Evolutionary conservation across 176 grass and related monocot species (phyloP), one percentile per base, ranked within the genome.

Genomic region (Ampelocalamus luodianensis): DNA sequence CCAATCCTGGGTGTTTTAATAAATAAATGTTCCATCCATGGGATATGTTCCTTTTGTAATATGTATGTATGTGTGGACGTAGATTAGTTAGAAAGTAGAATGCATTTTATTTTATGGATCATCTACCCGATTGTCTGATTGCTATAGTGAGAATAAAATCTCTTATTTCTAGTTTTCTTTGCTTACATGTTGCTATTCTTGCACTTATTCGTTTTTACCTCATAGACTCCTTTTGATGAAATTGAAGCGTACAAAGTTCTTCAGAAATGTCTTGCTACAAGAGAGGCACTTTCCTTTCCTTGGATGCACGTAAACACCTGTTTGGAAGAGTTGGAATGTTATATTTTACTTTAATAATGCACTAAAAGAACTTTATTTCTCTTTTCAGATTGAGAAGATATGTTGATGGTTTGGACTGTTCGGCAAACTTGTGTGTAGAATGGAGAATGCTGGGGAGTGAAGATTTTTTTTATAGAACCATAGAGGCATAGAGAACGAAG

Each of bases 181-280:
- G 11, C 53, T 72, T 77, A 40, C 58, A 23, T 69, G n/a, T 39
- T 40, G 15, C 18, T 71, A 32, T 6, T 27, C 7, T 39, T 59
- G 51, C 40, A 26, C 29, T 68, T 38, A 36, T 61, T 70, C 15
- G 5, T 65, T 65, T 88, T 62, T 10, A 27, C 60, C 34, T 46
- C 79, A 97, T 92, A 97, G 82, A 88, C 83, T 78, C 92, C 87
- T 60, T 62, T 79, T 46, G 95, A 93, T 90, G 95, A 97, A 93
- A 77, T 88, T 62, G 95, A 97, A 78, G 92, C 82, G 56, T 97
- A 97, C 61, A 94, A 86, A 87, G 86, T 97, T 90, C 79, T 97
- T 79, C 90, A 93, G 79, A 95, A 91, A 93, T 97, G 95, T 71
- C 95, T 97, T 79, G 60, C 80, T 97, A 84, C 89, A 92, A 74